Percentiles rank a stretch among this genome's conserved stretches.
Conservation (phyloP, 441 rosid genomes). For the Erodium texanum region DNA sequence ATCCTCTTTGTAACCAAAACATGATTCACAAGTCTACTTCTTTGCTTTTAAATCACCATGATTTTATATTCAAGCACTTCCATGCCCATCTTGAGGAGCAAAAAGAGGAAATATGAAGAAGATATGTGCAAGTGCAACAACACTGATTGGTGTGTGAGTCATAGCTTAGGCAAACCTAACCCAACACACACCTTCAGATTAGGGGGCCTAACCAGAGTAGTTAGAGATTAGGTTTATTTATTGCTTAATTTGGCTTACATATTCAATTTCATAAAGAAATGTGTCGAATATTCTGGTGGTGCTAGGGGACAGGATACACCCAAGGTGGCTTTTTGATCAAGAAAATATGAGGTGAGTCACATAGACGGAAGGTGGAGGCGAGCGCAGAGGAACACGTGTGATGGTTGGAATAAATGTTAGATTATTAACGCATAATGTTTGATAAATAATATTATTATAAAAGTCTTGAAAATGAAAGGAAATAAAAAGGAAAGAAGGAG, state of each 20-base stretch:
- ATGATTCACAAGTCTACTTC: too few species aligned
- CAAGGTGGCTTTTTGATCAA: background rate
- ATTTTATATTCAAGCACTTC: too few species aligned
- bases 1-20: too few species aligned
- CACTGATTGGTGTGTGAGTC: background rate
- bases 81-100: too few species aligned
- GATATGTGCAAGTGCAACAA: background rate
- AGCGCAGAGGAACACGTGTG: background rate
- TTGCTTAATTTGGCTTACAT: too few species aligned
- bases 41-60: too few species aligned
- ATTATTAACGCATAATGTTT: too few species aligned
- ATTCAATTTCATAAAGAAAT: too few species aligned
- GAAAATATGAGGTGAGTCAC: background rate
- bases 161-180: background rate
- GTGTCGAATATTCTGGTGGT: background rate
- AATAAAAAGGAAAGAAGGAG: slow-evolving; percentile 18
- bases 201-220: background rate
- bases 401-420: too few species aligned
- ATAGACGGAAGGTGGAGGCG: background rate
- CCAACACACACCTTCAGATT: background rate
- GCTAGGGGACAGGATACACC: background rate
- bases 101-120: too few species aligned
- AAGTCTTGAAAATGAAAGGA: background rate
- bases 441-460: too few species aligned
- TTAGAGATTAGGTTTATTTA: background rate